Evolutionary conservation across 768 basidiomycete species (phyloP), one percentile per base, ranked within the genome.

Genomic region (Podaxis sp.): DNA sequence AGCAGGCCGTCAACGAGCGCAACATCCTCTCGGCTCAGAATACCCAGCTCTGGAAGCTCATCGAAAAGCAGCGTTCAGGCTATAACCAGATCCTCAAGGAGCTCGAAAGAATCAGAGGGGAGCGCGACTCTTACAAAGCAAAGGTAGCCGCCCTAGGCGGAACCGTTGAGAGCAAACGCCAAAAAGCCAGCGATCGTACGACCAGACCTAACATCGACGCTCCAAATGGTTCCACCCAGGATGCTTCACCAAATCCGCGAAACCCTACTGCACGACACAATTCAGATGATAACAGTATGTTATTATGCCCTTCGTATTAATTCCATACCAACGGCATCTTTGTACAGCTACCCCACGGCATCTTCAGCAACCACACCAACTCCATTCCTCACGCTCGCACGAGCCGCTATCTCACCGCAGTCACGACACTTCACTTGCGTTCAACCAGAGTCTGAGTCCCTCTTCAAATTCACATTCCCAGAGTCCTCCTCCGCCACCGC

Each of bases 31-130:
- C 89, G 11, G 75, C 85, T 3, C 94, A 96, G 78, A 96, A 96
- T 72, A 77, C 87, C 15, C 93, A 96, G 76, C 85, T 96, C 22
- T 96, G 95, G 95, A 96, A 95, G 74, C 83, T 96, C 65, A 89
- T 96, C 71, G 93, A 96, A 81, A 96, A 94, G 73, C 93, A 95
- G 73, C 84, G 93, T 59, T 74, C 85, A 22, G 91, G 87, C n/a
- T 91, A 91, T 71, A 85, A 83, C 63, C 86, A 90, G 61, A 84
- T 93, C 59, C 78, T 90, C 72, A 91, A 91, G 75, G 93, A 96
- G 68, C 80, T 93, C 49, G 94, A 96, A 66, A 85, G 94, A 59
- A 83, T 96, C 55, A 82, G 94, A 13, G 78, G 78, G 11, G 94
- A 96, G 72, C 84, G 94, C 17, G 94, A 95, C 69, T 71, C 80